Conservation (phyloP, 2,329 filamentous ascomycete genomes). For the Pyrenochaeta sp. region DNA sequence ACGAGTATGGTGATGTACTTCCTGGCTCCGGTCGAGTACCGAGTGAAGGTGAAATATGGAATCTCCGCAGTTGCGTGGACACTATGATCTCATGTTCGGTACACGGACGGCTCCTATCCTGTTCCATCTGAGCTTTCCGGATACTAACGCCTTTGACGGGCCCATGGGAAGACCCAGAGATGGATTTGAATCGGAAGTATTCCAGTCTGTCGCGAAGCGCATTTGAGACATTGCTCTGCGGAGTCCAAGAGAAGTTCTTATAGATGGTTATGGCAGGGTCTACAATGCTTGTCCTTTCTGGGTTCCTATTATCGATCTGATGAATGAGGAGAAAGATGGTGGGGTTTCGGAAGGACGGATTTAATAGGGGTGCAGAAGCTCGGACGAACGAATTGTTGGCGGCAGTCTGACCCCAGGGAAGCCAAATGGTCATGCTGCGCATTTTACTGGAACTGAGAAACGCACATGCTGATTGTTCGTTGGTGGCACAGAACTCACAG, state of each 20-base stretch:
- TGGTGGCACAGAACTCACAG: background rate
- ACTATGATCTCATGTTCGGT: background rate
- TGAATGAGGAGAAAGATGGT: constrained; percentile 2
- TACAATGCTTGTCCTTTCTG: background rate
- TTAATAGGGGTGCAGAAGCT: background rate
- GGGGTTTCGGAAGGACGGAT: background rate
- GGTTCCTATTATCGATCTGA: background rate
- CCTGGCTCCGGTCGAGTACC: background rate
- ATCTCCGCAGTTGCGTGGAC: background rate
- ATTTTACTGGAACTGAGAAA: constrained; percentile 6
- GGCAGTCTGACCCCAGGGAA: constrained; percentile 8
- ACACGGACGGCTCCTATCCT: background rate
- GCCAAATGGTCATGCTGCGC: constrained; percentile 9
- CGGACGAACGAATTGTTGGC: constrained; percentile 1
- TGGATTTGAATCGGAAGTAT: background rate
- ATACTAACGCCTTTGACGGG: too few relatives aligned
- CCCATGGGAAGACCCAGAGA: background rate
- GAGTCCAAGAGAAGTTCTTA: background rate
- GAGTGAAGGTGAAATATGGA: background rate
- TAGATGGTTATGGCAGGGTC: background rate
- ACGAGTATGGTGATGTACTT: constrained; percentile 2
- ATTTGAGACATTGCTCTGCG: background rate
- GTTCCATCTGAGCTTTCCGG: background rate
- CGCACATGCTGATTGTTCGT: background rate
- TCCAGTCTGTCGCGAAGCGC: background rate